Percentiles rank a stretch among this genome's conserved stretches.
Conservation (phyloP, 768 basidiomycete genomes). For the Hortiboletus flavorubellus region DNA sequence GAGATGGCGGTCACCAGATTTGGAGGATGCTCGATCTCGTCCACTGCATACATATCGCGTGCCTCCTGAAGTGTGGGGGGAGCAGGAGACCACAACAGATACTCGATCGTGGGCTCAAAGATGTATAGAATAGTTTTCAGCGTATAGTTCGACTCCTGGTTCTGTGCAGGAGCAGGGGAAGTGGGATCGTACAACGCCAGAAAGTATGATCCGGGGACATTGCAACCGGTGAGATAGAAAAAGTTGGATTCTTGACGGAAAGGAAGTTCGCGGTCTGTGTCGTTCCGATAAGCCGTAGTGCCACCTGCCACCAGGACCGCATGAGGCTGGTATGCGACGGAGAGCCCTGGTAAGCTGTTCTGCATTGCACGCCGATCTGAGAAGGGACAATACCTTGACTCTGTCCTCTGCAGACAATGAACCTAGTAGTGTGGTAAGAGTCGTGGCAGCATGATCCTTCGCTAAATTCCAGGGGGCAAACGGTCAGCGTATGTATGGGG, state of each 20-base stretch:
- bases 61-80: slow-evolving; percentile 67
- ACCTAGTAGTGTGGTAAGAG: slow-evolving; percentile 48
- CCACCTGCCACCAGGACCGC: slow-evolving; percentile 66
- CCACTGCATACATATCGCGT: slow-evolving; percentile 53
- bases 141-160: slow-evolving; percentile 34
- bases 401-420: slow-evolving; percentile 48
- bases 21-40: slow-evolving; percentile 50
- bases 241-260: slow-evolving; percentile 86
- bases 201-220: slow-evolving; percentile 66
- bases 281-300: slow-evolving; percentile 61
- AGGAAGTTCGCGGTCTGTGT: slow-evolving; percentile 78
- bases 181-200: slow-evolving; percentile 54
- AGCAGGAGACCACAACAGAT: slow-evolving; percentile 87
- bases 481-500: background rate
- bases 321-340: slow-evolving; percentile 51
- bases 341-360: background rate
- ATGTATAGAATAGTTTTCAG: slow-evolving; percentile 68
- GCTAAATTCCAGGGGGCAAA: slow-evolving; percentile 33
- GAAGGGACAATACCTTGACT: slow-evolving; percentile 44
- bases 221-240: slow-evolving; percentile 80
- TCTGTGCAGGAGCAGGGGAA: slow-evolving; percentile 9
- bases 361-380: background rate
- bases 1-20: slow-evolving; percentile 46
- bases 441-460: slow-evolving; percentile 49
- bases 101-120: slow-evolving; percentile 65